Conservation (phyloP, 2,329 filamentous ascomycete genomes). For the Pestalotiopsis sp. region DNA sequence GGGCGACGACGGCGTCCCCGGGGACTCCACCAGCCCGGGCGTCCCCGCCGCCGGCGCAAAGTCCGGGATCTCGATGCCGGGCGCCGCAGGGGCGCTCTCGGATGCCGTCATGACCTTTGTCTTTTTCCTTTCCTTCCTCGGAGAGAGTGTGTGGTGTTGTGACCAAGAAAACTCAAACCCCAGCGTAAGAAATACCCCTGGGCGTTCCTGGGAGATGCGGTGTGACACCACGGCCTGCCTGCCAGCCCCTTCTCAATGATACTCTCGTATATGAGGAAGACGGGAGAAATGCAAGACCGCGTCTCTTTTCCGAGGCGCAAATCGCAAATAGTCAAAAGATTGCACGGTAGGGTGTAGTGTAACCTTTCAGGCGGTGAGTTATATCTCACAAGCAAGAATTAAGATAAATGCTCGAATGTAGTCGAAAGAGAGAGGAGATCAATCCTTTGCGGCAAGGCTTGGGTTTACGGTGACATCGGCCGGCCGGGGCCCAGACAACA, state of each 20-base stretch:
- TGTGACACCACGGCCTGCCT: too few species aligned
- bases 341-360: not conserved
- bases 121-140: not conserved
- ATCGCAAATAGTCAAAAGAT: not conserved
- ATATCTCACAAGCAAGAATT: not conserved
- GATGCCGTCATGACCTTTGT: not conserved
- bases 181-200: too few species aligned
- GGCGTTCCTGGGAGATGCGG: too few species aligned
- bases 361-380: not conserved
- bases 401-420: not conserved
- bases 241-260: too few species aligned
- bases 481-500: too few species aligned
- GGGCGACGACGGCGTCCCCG: slow-evolving; percentile 18
- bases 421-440: not conserved
- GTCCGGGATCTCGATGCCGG: not conserved
- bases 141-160: too few species aligned
- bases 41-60: not conserved
- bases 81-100: not conserved
- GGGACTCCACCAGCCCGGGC: slow-evolving; percentile 12
- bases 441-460: not conserved
- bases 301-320: too few species aligned
- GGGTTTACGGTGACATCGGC: too few species aligned
- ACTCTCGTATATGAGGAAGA: too few species aligned
- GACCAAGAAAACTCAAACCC: not conserved
- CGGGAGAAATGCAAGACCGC: too few species aligned